These are phyloP conservation scores for Oryza glaberrima DNA, from an alignment of 176 grass and related monocot species.

Conservation along the genomic window DNA sequence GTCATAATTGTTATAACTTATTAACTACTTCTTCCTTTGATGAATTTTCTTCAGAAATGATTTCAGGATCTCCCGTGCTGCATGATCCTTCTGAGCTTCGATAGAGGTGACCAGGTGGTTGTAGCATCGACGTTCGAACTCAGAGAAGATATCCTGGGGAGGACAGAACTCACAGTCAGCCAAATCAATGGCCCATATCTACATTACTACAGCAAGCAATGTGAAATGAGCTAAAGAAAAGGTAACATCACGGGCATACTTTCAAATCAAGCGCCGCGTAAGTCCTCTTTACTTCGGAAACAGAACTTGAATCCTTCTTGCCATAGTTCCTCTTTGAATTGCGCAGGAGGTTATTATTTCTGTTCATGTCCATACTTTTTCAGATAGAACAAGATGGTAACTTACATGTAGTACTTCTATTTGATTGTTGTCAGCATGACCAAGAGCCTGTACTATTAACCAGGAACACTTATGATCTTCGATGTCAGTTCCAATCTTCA, in stretches of 20 bases:
- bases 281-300: constrained; percentile 36
- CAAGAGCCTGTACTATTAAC: constrained; percentile 47
- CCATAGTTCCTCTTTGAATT: constrained; percentile 39
- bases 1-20: not conserved
- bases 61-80: constrained; percentile 30
- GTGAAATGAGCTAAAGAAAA: not conserved
- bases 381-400: not conserved
- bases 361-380: not conserved
- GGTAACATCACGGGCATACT: not conserved
- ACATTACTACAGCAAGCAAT: not conserved
- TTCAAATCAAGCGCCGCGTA: constrained; percentile 36
- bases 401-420: constrained; percentile 38
- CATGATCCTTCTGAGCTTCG: constrained; percentile 29
- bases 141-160: constrained; percentile 39
- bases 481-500: constrained; percentile 45
- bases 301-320: constrained; percentile 32
- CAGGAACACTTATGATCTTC: constrained; percentile 55
- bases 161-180: not conserved
- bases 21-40: constrained; percentile 37
- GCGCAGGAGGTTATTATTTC: too few species aligned
- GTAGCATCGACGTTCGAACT: constrained; percentile 41
- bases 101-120: constrained; percentile 39
- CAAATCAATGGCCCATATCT: not conserved
- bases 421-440: constrained; percentile 22
- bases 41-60: constrained; percentile 48